Percentiles rank a stretch among this genome's conserved stretches.
Conservation (phyloP, 2,329 filamentous ascomycete species). For the Trichocomaceae sp. region DNA sequence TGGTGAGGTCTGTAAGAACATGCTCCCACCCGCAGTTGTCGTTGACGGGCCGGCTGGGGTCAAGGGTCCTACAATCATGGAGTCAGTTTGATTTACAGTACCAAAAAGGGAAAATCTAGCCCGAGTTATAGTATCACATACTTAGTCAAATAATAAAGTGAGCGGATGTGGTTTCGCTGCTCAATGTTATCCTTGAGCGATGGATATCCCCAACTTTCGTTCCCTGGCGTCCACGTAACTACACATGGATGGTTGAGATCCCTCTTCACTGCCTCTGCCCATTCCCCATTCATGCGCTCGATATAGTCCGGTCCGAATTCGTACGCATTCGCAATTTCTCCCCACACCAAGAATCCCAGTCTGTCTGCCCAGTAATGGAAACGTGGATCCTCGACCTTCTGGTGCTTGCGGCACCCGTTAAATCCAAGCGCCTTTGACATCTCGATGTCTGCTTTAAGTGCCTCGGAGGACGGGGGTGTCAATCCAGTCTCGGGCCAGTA, state of each 20-base stretch:
- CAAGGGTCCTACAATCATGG: slow-evolving; percentile 40
- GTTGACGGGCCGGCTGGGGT: slow-evolving; percentile 59
- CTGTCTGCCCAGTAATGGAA: slow-evolving; percentile 63
- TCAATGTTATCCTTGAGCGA: slow-evolving; percentile 50
- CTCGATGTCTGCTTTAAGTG: slow-evolving; percentile 59
- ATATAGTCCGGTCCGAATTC: slow-evolving; percentile 55
- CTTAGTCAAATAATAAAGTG: slow-evolving; percentile 59
- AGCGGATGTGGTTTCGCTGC: slow-evolving; percentile 58
- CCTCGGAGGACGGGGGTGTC: slow-evolving; percentile 58
- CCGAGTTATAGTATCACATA: slow-evolving; percentile 27
- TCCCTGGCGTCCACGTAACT: slow-evolving; percentile 61
- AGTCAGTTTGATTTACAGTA: neutral
- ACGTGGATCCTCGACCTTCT: slow-evolving; percentile 60
- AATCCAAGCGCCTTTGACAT: slow-evolving; percentile 59
- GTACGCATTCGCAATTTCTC: slow-evolving; percentile 65
- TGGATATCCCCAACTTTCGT: slow-evolving; percentile 59
- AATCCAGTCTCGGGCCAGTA: slow-evolving; percentile 66
- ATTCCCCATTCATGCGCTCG: slow-evolving; percentile 57
- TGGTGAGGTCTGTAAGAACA: slow-evolving; percentile 57
- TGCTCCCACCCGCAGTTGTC: slow-evolving; percentile 70
- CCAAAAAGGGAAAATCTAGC: neutral
- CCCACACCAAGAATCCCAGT: slow-evolving; percentile 60
- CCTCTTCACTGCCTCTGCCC: slow-evolving; percentile 55
- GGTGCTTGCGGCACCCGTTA: slow-evolving; percentile 62
- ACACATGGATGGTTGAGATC: slow-evolving; percentile 61